These are phyloP conservation scores for Emericellopsis terricola DNA, from an alignment of 495 filamentous ascomycete species.

Conservation along the genomic window DNA sequence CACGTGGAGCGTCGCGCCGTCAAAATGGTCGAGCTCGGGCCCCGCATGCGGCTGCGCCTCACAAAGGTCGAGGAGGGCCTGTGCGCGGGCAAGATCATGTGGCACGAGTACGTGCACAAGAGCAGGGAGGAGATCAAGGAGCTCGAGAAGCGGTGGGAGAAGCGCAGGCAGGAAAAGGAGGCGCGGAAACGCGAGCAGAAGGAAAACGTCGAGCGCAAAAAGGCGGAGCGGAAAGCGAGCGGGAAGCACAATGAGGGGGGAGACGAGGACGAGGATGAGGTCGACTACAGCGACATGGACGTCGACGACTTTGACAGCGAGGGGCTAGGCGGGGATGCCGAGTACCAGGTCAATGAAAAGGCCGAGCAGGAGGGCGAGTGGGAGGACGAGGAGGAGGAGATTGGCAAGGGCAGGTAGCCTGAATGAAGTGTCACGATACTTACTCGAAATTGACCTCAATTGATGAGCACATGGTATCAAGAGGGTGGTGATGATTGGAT, in stretches of 20 bases:
- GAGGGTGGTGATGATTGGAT: too few species aligned
- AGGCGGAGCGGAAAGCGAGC: constrained; percentile 32
- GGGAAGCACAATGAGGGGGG: constrained; percentile 28
- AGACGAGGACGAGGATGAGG: constrained; percentile 35
- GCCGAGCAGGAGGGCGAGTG: constrained; percentile 35
- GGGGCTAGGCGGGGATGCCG: constrained; percentile 37
- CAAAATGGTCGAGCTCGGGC: constrained; percentile 81
- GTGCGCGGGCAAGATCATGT: constrained; percentile 83
- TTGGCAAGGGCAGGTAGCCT: constrained; percentile 5
- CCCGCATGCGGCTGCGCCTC: constrained; percentile 74
- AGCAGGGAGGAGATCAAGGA: constrained; percentile 54
- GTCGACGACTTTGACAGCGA: constrained; percentile 35
- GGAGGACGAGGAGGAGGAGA: constrained; percentile 32
- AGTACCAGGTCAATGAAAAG: constrained; percentile 34
- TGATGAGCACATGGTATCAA: too few species aligned
- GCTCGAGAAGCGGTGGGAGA: constrained; percentile 66
- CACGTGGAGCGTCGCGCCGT: constrained; percentile 66
- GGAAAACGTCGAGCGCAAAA: constrained; percentile 78
- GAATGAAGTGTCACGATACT: too few species aligned
- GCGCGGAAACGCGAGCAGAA: constrained; percentile 61
- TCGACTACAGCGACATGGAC: constrained; percentile 34
- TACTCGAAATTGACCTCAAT: too few species aligned
- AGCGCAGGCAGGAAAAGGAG: constrained; percentile 63
- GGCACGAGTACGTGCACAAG: constrained; percentile 89
- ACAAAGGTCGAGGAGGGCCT: constrained; percentile 93